Evolutionary conservation across 768 basidiomycete genomes (phyloP).

Genomic region (Crepidotus variabilis): DNA sequence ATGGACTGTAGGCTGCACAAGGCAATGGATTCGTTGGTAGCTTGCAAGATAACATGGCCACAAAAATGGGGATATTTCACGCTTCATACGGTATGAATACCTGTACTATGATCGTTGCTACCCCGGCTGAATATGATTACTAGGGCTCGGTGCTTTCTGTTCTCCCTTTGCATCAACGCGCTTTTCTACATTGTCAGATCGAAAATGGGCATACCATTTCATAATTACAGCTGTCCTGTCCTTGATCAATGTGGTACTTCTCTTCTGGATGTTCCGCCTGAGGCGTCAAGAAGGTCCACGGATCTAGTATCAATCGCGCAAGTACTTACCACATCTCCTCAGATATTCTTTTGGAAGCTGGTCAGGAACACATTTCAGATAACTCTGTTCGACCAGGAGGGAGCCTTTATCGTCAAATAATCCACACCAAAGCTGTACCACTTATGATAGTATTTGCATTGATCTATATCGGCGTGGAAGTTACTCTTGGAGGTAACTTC

Average conservation of each 20-base stretch:
- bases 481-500: conserved; percentile 43
- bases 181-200: conserved; percentile 48
- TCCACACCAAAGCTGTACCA: conserved; percentile 50
- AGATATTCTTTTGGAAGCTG: conserved; percentile 55
- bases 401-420: conserved; percentile 43
- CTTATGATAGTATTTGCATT: conserved; percentile 58
- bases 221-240: conserved; percentile 65
- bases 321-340: background rate
- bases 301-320: background rate
- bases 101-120: background rate
- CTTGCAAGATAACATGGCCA: conserved; percentile 48
- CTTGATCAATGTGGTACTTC: conserved; percentile 42
- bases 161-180: conserved; percentile 78
- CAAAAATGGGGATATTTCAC: conserved; percentile 68
- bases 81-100: conserved; percentile 50
- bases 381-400: conserved; percentile 24
- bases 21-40: conserved; percentile 66
- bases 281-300: conserved; percentile 54
- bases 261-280: conserved; percentile 58
- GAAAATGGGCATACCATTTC: conserved; percentile 74
- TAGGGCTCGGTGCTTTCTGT: conserved; percentile 60
- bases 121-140: background rate
- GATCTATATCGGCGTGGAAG: conserved; percentile 67
- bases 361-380: conserved; percentile 36
- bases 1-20: conserved; percentile 57